Evolutionary conservation across 345 rosid genomes (phyloP).

Genomic region (Lepidium africanum): DNA sequence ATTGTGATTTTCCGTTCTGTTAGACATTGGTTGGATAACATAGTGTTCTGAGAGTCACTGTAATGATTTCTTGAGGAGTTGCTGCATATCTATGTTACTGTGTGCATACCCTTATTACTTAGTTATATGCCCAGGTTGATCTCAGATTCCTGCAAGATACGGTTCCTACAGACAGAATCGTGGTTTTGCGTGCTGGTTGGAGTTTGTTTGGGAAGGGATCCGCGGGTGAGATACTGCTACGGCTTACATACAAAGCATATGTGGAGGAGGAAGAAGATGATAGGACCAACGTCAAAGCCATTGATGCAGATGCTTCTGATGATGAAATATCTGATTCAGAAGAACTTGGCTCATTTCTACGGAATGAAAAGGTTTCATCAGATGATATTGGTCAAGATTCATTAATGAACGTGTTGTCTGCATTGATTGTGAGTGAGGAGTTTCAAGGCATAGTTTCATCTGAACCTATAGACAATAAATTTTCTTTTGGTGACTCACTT

Average conservation of each 20-base stretch:
- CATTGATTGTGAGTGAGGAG: constrained; percentile 76
- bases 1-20: too few relatives aligned
- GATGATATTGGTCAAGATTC: constrained; percentile 53
- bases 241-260: constrained; percentile 83
- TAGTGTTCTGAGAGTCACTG: background rate
- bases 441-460: constrained; percentile 86
- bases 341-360: constrained; percentile 32
- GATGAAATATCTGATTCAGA: constrained; percentile 32
- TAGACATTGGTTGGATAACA: background rate
- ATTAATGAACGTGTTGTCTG: constrained; percentile 77
- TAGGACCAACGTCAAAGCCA: constrained; percentile 28
- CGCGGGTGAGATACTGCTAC: constrained; percentile 67
- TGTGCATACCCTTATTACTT: constrained; percentile 10
- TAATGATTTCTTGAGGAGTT: background rate
- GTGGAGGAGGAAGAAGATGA: constrained; percentile 92
- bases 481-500: constrained; percentile 29
- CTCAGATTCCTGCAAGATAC: constrained; percentile 74
- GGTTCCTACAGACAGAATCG: constrained; percentile 74
- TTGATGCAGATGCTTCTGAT: constrained; percentile 27
- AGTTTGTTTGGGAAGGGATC: constrained; percentile 54
- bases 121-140: constrained; percentile 50
- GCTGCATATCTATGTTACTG: background rate
- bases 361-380: constrained; percentile 19
- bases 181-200: constrained; percentile 62
- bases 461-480: constrained; percentile 45